Base-by-base conservation (phyloP, 164 flowering plant genomes). In the Aristolochia contorta region DNA sequence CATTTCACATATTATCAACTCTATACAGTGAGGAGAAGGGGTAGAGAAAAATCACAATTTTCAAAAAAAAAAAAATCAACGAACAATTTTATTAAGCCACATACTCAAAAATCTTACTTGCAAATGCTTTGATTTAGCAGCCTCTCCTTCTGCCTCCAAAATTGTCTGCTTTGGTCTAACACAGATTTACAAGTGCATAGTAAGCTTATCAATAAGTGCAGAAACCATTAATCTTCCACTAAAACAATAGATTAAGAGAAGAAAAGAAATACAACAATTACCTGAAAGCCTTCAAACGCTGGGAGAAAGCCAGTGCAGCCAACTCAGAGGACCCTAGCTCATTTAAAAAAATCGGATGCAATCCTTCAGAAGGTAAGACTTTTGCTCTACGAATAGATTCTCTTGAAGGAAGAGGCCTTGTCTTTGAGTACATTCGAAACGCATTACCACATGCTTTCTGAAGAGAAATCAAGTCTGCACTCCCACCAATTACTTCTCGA, bases 61-160 rank as follows among this genome's bases (percentile, higher is more conserved):
- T 37, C 7, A 37, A 37, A 37, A 3, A 4, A 37, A 6, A 37
- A 37, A 4, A 37, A 6, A 37, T 3, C 7, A 37, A 37, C 7
- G 10, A 37, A 37, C 43, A 37, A 37, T 3, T 37, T 37, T 37
- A 37, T 37, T 23, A 15, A 8, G 27, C 30, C n/a, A 22, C 12
- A 53, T 23, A 53, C 16, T 49, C 16, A 19, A 53, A 37, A 62
- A 57, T 65, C 19, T 69, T 80, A 92, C 98, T 67, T 82, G 56
- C 32, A 54, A 57, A 71, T 76, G 75, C 70, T 86, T 90, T 37
- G 86, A 82, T 63, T 74, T 87, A 41, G 90, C 86, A 73, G 85
- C 84, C 71, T 83, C 93, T 45, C 96, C 97, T 84, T 93, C 97
- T 54, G 96, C 80, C 80, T 93, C 99, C 75, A 93, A 71, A 54